A percentile compares a stretch with the other conserved stretches of the same genome.
Conservation (phyloP, 2,329 filamentous ascomycete species). For the Niveomyces coronatus region DNA sequence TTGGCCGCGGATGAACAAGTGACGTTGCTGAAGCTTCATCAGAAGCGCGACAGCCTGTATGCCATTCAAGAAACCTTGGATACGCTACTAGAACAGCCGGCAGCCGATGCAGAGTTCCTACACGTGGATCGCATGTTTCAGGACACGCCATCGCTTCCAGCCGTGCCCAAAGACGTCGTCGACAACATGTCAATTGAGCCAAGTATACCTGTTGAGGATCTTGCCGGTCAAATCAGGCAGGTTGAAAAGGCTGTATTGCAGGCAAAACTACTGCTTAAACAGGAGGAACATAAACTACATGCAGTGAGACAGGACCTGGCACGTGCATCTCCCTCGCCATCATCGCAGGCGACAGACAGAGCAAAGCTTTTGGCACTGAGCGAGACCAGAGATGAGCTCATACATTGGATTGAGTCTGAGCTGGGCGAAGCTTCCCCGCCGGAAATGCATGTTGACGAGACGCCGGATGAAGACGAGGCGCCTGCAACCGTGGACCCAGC, state of each 20-base stretch:
- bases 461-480: conserved; percentile 18
- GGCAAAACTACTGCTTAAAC: conserved; percentile 45
- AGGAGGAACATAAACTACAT: conserved; percentile 45
- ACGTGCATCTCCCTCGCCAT: conserved; percentile 17
- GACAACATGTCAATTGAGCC: conserved; percentile 37
- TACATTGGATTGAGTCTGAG: conserved; percentile 55
- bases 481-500: conserved; percentile 22
- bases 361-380: conserved; percentile 43
- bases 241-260: conserved; percentile 49
- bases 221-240: conserved; percentile 37
- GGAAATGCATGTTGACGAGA: conserved; percentile 16
- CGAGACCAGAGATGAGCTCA: conserved; percentile 47
- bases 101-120: conserved; percentile 39
- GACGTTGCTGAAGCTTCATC: conserved; percentile 38
- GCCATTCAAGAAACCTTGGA: conserved; percentile 43
- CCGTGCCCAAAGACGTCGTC: conserved; percentile 41
- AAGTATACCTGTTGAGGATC: conserved; percentile 26
- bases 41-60: conserved; percentile 39
- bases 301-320: conserved; percentile 30
- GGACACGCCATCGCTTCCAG: conserved; percentile 33
- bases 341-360: conserved; percentile 27
- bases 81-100: conserved; percentile 39
- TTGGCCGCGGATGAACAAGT: conserved; percentile 39
- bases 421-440: conserved; percentile 38
- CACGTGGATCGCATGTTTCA: conserved; percentile 37